These are phyloP conservation scores for Lasiodiplodia sp. DNA, from an alignment of 2,329 filamentous ascomycete genomes.

Conservation along the genomic window DNA sequence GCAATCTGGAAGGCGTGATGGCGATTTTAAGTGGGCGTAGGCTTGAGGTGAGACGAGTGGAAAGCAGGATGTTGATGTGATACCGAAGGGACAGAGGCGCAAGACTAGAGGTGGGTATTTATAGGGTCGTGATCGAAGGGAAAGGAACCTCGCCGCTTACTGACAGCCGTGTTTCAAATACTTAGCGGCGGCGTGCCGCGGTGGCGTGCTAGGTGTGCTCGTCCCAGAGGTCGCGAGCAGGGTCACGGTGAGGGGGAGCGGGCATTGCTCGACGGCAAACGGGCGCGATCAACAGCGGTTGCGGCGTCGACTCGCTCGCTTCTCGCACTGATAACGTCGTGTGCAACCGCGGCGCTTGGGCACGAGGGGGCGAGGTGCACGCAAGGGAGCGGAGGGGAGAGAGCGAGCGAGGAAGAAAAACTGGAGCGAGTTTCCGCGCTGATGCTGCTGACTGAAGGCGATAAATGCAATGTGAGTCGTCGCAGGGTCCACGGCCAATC, in stretches of 20 bases:
- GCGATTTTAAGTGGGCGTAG: background rate
- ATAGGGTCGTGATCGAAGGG: background rate
- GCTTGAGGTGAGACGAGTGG: background rate
- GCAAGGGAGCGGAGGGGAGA: conserved; percentile 4
- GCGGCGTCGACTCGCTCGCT: conserved; percentile 1
- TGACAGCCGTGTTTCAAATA: too few relatives aligned
- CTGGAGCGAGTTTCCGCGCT: background rate
- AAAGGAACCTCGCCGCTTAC: conserved; percentile 13
- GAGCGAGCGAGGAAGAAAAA: background rate
- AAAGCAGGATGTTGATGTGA: background rate
- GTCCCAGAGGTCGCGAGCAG: background rate
- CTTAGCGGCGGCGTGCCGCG: too few relatives aligned
- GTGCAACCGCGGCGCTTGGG: background rate
- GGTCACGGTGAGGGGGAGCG: background rate
- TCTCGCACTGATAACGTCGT: background rate
- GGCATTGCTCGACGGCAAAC: conserved; percentile 5
- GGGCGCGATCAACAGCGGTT: background rate
- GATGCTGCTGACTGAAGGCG: conserved; percentile 9
- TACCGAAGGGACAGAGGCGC: background rate
- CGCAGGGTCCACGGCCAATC: conserved; percentile 11
- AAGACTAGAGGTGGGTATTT: background rate
- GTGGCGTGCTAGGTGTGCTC: background rate
- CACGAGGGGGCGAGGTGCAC: background rate
- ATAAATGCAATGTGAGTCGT: background rate
- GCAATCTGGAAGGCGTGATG: background rate